Evolutionary conservation across 768 basidiomycete genomes (phyloP).

Genomic region (Cystobasidium tubakii): DNA sequence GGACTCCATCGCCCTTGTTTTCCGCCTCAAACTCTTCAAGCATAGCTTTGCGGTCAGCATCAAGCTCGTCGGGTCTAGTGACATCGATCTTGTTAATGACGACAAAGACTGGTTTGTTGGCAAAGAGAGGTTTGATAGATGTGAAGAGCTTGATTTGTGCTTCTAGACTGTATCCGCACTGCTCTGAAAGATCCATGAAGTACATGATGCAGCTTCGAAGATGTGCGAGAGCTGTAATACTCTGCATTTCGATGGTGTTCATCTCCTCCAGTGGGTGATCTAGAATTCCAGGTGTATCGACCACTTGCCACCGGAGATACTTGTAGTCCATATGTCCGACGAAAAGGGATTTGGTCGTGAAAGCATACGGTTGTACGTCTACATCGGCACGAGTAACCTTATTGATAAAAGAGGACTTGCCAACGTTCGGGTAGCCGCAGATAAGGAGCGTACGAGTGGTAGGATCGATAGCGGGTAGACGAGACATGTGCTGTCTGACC

Average conservation of each 20-base stretch:
- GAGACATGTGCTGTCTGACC: slow-evolving; percentile 96
- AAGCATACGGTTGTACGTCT: slow-evolving; percentile 98
- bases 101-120: slow-evolving; percentile 82
- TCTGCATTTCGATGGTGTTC: slow-evolving; percentile 99
- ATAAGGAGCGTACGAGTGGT: slow-evolving; percentile 95
- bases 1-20: slow-evolving; percentile 55
- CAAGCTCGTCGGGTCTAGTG: slow-evolving; percentile 74
- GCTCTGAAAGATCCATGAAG: slow-evolving; percentile 98
- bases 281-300: slow-evolving; percentile 95
- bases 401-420: slow-evolving; percentile 99
- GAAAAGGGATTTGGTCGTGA: slow-evolving; percentile 97
- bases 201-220: slow-evolving; percentile 88
- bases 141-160: slow-evolving; percentile 98
- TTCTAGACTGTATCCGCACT: slow-evolving; percentile 94
- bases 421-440: slow-evolving; percentile 98
- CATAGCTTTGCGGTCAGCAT: slow-evolving; percentile 65
- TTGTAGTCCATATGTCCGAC: slow-evolving; percentile 98
- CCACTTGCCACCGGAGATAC: slow-evolving; percentile 98
- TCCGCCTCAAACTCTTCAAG: slow-evolving; percentile 78
- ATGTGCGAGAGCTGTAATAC: slow-evolving; percentile 94
- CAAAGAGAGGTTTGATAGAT: slow-evolving; percentile 96
- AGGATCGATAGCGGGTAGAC: slow-evolving; percentile 95
- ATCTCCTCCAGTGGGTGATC: slow-evolving; percentile 98
- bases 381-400: slow-evolving; percentile 99
- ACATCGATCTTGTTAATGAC: slow-evolving; percentile 99